These are phyloP conservation scores for Ceriops decandra DNA, from an alignment of 345 rosid species.

Conservation along the genomic window DNA sequence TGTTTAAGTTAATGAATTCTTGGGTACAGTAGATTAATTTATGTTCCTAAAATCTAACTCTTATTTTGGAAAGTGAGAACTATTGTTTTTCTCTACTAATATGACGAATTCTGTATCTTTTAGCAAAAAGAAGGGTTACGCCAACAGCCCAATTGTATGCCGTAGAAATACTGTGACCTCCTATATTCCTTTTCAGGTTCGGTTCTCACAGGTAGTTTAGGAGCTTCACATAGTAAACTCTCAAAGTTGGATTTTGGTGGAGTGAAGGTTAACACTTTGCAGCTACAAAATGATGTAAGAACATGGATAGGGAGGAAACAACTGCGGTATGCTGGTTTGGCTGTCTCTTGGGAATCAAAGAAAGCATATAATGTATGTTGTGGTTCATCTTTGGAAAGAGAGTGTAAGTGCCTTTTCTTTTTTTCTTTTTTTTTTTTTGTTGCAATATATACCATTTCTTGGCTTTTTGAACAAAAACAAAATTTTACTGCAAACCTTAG, in stretches of 20 bases:
- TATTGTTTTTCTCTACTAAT: neutral
- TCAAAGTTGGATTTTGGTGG: slow-evolving; percentile 16
- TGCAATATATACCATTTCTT: neutral
- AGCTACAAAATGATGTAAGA: slow-evolving; percentile 13
- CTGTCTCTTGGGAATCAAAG: slow-evolving; percentile 14
- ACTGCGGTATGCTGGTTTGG: slow-evolving; percentile 32
- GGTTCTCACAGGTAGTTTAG: slow-evolving; percentile 39
- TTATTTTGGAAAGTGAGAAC: neutral
- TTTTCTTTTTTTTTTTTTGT: slow-evolving; percentile 5
- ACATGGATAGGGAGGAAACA: slow-evolving; percentile 25
- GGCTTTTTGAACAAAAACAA: neutral
- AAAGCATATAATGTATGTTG: slow-evolving; percentile 23
- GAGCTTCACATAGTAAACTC: slow-evolving; percentile 32
- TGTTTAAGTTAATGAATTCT: neutral
- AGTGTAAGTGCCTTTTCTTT: slow-evolving; percentile 30
- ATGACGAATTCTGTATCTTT: neutral
- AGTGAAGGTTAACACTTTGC: slow-evolving; percentile 22
- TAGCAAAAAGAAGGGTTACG: neutral
- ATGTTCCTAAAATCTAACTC: neutral
- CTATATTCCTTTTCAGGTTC: neutral
- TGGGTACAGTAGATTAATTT: neutral
- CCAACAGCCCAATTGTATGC: no score
- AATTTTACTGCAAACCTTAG: no score
- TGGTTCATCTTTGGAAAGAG: slow-evolving; percentile 24
- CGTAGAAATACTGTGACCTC: neutral